Evolutionary conservation across 2,329 filamentous ascomycete species (phyloP), one percentile per base, ranked within the genome.

Genomic region (Corniculantispora saksenae): DNA sequence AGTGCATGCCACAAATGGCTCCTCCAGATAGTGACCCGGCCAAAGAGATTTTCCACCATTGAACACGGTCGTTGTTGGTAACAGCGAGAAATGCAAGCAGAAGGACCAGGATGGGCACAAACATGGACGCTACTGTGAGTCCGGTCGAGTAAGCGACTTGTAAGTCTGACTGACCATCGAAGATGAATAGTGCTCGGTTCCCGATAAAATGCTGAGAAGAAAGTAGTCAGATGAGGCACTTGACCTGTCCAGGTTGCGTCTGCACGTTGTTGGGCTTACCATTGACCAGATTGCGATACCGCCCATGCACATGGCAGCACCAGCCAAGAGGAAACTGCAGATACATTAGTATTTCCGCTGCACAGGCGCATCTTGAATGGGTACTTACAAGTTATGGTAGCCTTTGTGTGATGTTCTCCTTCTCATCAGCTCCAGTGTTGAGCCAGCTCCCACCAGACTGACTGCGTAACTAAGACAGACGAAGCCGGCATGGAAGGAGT

Each of bases 1-100:
- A 96, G 75, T 96, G 91, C 92, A 96, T 95, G 38, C 90, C 91
- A 66, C 90, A 92, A 58, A 95, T 89, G 25, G 91, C 89, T 6
- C 88, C 81, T 17, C 93, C 93, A 1, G 90, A 90, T 51, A 94
- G 81, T 1, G 87, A 72, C 8, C 92, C 92, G 10, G 90, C 89
- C 6, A 86, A 72, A 9, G 83, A 72, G 13, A 91, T 83, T 53
- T 88, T 84, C 76, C 83, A 77, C 77, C 85, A 85, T 21, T 83
- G 84, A 17, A 89, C 82, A 32, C 75, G 79, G 67, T 86, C 85
- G 70, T 84, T 84, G 32, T 84, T 82, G 7, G 87, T 91, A 53
- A 91, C 86, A 40, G 88, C 83, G 66, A 89, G 83, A 72, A 96
- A 94, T 23, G 92, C 91, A 9, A 86, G 74, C 21, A 91, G 82